A percentile compares a stretch with the other conserved stretches of the same genome.
These are phyloP conservation scores for Fusarium fujikuroi DNA, from an alignment of 2,329 filamentous ascomycete species.

Conservation along the genomic window DNA sequence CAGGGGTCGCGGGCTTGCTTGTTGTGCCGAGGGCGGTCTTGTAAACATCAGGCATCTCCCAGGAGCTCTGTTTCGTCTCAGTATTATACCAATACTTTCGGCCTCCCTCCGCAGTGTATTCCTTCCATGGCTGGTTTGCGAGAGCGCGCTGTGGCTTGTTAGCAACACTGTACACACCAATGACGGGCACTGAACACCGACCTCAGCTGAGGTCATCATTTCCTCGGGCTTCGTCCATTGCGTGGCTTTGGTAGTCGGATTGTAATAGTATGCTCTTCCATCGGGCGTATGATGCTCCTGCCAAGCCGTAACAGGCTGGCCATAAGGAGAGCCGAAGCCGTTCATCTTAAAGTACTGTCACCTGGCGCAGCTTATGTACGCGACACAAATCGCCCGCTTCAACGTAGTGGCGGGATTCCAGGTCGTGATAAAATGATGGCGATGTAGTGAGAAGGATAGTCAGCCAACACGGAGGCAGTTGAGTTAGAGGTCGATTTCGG, in stretches of 20 bases:
- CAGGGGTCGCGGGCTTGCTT: slow-evolving; percentile 55
- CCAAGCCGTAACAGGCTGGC: slow-evolving; percentile 71
- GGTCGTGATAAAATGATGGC: not conserved
- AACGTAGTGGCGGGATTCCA: not conserved
- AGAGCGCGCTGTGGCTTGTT: slow-evolving; percentile 70
- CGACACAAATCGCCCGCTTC: slow-evolving; percentile 7
- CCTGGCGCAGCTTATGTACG: not conserved
- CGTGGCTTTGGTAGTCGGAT: slow-evolving; percentile 83
- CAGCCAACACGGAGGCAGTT: slow-evolving; percentile 18
- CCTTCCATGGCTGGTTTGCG: slow-evolving; percentile 88
- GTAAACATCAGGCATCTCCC: slow-evolving; percentile 91
- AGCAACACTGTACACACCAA: slow-evolving; percentile 8
- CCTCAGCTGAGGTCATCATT: slow-evolving; percentile 85
- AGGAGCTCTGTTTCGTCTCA: slow-evolving; percentile 90
- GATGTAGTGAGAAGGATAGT: slow-evolving; percentile 24
- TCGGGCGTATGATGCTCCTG: slow-evolving; percentile 84
- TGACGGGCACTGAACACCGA: slow-evolving; percentile 51
- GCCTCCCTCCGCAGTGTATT: slow-evolving; percentile 87
- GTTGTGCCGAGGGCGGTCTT: slow-evolving; percentile 76
- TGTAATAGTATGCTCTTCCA: slow-evolving; percentile 92
- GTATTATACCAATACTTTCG: slow-evolving; percentile 96
- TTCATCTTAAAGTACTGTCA: slow-evolving; percentile 62
- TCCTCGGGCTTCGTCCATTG: slow-evolving; percentile 96
- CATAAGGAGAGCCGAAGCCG: slow-evolving; percentile 60
- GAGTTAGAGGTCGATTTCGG: slow-evolving; percentile 16